Evolutionary conservation across 169 alveolate species (phyloP), one percentile per base, ranked within the genome.

Genomic region (Babesia ovis): DNA sequence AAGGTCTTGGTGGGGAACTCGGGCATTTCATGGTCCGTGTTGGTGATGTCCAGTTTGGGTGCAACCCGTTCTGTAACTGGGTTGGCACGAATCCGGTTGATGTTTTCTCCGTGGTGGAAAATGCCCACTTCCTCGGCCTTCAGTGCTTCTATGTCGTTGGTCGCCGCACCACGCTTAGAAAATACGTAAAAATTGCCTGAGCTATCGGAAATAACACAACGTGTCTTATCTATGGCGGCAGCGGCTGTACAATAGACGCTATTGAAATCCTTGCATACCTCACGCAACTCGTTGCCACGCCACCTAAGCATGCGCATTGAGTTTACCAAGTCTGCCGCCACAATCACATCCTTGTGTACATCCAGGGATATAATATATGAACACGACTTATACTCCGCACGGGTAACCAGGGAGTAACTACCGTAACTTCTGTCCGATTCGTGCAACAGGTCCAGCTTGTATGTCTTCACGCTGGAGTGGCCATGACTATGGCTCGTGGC

Each of bases 101-200:
- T 62, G 27, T 31, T 48, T 50, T 77, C 86, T 5, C 86, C 86
- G 37, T 77, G 86, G 68, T 77, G 86, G 53, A 77, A 77, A 18
- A 77, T 29, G 22, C 86, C 86, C 16, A 54, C 35, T 18, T 42
- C 76, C 25, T 67, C 76, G 0, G 70, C 59, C 54, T 34, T 68
- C 39, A 61, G 31, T 14, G 82, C 64, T 61, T 77, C 54, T 14
- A n/a, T 48, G 75, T 77, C 86, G 51, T 67, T 77, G 43, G 61
- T 27, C 27, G 74, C 73, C 8, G 48, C 22, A 8, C 8, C 3
- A 29, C 32, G 37, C 72, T 69, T 77, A 16, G 53, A 50, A 14
- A 77, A 66, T 3, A 77, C 61, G 41, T 29, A 27, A 35, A 77
- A 57, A 56, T 77, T 77, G 37, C 86, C 86, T 4, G 81, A 77